Evolutionary conservation across 176 grass and related monocot genomes (phyloP).

Genomic region (Triticum monococcum): DNA sequence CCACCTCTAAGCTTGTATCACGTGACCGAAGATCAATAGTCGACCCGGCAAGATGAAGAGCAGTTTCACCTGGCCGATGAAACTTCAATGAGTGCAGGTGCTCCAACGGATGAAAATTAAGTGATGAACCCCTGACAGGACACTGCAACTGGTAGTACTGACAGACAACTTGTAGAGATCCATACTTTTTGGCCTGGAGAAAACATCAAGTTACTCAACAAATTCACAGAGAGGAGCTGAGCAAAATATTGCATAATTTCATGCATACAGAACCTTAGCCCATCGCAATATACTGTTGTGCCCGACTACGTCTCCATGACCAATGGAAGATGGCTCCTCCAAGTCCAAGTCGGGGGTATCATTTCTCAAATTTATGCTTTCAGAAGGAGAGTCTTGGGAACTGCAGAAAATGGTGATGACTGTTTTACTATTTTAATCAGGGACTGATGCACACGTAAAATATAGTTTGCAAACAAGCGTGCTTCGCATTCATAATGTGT

Average conservation of each 20-base stretch:
- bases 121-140: conserved; percentile 75
- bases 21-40: conserved; percentile 83
- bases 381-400: conserved; percentile 62
- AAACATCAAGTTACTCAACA: conserved; percentile 23
- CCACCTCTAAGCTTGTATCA: conserved; percentile 79
- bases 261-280: conserved; percentile 73
- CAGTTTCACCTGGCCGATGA: conserved; percentile 87
- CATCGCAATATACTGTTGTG: conserved; percentile 78
- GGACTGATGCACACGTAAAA: background rate
- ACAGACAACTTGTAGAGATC: conserved; percentile 88
- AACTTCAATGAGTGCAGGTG: conserved; percentile 90
- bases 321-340: conserved; percentile 90
- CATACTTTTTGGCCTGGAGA: conserved; percentile 80
- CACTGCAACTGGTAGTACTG: conserved; percentile 82
- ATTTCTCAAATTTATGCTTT: conserved; percentile 60
- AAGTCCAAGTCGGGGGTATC: conserved; percentile 51
- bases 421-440: conserved; percentile 18
- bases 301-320: conserved; percentile 64
- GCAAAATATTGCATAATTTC: conserved; percentile 16
- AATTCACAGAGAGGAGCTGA: conserved; percentile 6
- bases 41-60: conserved; percentile 94
- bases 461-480: background rate
- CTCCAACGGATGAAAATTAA: conserved; percentile 93
- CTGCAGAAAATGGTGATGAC: conserved; percentile 40
- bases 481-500: background rate